A percentile compares a stretch with the other conserved stretches of the same genome.
phyloP scores from a whole-genome alignment of 2,329 filamentous ascomycete genomes.

The Cladosporium sp. region DNA sequence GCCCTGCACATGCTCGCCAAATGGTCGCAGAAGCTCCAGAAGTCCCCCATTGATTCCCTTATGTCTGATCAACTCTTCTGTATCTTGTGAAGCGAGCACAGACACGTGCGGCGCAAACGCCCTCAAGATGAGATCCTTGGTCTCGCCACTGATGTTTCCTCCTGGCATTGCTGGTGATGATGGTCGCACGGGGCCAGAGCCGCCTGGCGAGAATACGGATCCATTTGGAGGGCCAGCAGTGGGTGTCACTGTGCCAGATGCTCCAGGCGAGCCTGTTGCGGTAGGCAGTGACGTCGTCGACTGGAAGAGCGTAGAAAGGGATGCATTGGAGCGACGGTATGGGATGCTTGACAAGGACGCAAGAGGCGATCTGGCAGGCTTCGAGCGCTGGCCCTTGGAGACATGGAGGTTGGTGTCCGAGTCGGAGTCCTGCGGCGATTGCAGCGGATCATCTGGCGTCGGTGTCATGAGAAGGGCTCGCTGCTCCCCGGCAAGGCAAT shows the following conservation, averaged over 20 bases:
- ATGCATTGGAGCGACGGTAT: constrained; percentile 54
- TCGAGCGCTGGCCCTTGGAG: constrained; percentile 49
- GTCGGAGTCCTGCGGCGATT: constrained; percentile 69
- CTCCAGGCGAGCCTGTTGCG: constrained; percentile 29
- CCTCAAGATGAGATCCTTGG: constrained; percentile 68
- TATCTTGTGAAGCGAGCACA: constrained; percentile 83
- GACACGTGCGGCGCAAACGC: constrained; percentile 89
- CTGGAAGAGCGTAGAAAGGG: constrained; percentile 54
- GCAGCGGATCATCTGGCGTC: constrained; percentile 62
- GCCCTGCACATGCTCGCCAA: constrained; percentile 82
- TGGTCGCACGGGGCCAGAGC: constrained; percentile 37
- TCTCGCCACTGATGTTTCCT: constrained; percentile 38
- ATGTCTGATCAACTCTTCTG: constrained; percentile 72
- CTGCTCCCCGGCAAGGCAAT: constrained; percentile 6
- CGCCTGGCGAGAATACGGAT: constrained; percentile 46
- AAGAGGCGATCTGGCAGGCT: constrained; percentile 53
- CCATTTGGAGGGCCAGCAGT: constrained; percentile 35
- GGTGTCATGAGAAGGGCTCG: constrained; percentile 59
- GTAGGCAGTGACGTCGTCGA: constrained; percentile 49
- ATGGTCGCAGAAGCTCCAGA: constrained; percentile 82
- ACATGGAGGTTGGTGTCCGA: constrained; percentile 61
- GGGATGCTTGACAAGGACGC: constrained; percentile 60
- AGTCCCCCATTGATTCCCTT: constrained; percentile 85
- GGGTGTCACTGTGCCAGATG: constrained; percentile 45
- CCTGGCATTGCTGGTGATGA: constrained; percentile 42